Evolutionary conservation across 805 yeast genomes (phyloP).

Genomic region (Candida nemodendra): DNA sequence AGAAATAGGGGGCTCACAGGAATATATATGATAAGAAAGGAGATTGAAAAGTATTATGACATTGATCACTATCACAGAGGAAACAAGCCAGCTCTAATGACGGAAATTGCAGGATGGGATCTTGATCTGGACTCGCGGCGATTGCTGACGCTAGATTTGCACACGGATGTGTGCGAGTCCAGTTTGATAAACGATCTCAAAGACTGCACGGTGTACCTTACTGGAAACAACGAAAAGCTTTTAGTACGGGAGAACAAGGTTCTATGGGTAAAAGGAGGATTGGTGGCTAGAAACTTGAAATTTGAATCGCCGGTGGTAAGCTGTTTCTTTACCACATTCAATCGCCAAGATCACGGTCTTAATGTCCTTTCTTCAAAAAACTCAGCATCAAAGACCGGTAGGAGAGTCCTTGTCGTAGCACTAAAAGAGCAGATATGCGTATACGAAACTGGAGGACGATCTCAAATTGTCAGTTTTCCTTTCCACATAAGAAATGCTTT

Average conservation of each 20-base stretch:
- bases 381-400: conserved; percentile 4
- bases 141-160: conserved; percentile 19
- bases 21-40: too few species aligned
- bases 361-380: background rate
- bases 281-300: conserved; percentile 46
- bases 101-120: conserved; percentile 12
- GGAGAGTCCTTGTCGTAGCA: conserved; percentile 56
- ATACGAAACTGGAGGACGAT: conserved; percentile 59
- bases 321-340: conserved; percentile 63
- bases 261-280: conserved; percentile 49
- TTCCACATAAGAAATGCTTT: conserved; percentile 60
- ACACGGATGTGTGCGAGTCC: conserved; percentile 19
- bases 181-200: conserved; percentile 6
- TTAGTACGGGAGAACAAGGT: conserved; percentile 36
- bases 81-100: conserved; percentile 7
- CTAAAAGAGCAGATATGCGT: conserved; percentile 59
- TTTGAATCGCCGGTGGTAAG: conserved; percentile 52
- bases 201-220: conserved; percentile 18
- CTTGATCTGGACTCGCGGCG: conserved; percentile 17
- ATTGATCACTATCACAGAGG: too few species aligned
- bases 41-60: background rate
- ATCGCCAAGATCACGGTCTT: conserved; percentile 15
- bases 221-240: conserved; percentile 24
- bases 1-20: too few species aligned
- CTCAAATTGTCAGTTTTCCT: conserved; percentile 65